Conservation (phyloP, 1,284 basidiomycete species). For the Pterula multifida region DNA sequence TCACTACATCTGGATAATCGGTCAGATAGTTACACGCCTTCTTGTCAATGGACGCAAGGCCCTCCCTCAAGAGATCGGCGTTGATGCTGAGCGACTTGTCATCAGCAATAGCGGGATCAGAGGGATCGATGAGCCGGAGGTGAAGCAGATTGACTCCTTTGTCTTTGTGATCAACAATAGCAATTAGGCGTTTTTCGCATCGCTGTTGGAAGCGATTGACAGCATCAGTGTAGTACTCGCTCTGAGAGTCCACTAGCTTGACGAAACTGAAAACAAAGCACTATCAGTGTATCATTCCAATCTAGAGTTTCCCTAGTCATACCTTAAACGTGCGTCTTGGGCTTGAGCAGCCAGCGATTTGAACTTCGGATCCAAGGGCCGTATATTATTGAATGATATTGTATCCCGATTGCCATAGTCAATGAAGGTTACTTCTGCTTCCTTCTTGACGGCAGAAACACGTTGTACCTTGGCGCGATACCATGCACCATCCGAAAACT, state of each 20-base stretch:
- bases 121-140: constrained; percentile 79
- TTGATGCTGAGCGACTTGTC: constrained; percentile 76
- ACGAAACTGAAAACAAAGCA: constrained; percentile 49
- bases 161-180: constrained; percentile 82
- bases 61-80: constrained; percentile 71
- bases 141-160: constrained; percentile 67
- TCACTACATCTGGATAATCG: constrained; percentile 59
- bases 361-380: constrained; percentile 81
- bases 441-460: constrained; percentile 73
- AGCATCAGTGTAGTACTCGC: constrained; percentile 80
- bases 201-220: constrained; percentile 74
- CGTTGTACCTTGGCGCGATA: constrained; percentile 86
- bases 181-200: constrained; percentile 80
- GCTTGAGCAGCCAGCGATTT: constrained; percentile 76
- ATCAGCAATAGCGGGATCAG: constrained; percentile 51
- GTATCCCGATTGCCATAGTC: constrained; percentile 88
- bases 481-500: constrained; percentile 86
- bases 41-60: constrained; percentile 67
- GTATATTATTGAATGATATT: constrained; percentile 61
- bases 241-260: constrained; percentile 65
- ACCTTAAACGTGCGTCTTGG: constrained; percentile 73
- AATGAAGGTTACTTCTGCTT: constrained; percentile 80
- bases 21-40: constrained; percentile 66
- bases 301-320: constrained; percentile 9
- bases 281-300: background rate